A percentile compares a stretch with the other conserved stretches of the same genome.
Evolutionary conservation across 2,329 filamentous ascomycete species (phyloP).

Genomic region (Cladosporium sp.): DNA sequence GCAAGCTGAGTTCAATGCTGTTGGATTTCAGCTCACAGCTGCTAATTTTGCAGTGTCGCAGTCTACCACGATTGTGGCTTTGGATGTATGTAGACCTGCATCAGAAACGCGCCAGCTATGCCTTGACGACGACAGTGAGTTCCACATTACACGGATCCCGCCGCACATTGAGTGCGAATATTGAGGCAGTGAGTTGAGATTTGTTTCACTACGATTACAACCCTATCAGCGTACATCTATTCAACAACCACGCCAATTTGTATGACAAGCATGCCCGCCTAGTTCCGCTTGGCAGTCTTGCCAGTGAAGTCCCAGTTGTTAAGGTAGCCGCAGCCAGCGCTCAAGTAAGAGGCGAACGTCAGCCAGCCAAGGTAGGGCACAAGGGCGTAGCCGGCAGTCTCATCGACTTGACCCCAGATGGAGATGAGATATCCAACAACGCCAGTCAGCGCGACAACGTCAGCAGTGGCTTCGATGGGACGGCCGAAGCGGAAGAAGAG

Average conservation of each 20-base stretch:
- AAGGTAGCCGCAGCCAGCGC: conserved; percentile 43
- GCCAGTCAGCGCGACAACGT: conserved; percentile 69
- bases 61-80: no score
- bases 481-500: conserved; percentile 79
- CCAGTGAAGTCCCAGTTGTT: conserved; percentile 33
- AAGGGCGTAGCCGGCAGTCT: conserved; percentile 67
- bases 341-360: conserved; percentile 81
- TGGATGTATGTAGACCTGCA: no score
- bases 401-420: conserved; percentile 71
- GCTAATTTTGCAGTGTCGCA: no score
- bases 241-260: background rate
- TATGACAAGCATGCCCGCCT: background rate
- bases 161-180: no score
- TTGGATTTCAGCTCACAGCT: no score
- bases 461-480: conserved; percentile 68
- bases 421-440: conserved; percentile 70
- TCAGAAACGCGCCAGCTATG: no score
- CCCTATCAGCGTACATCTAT: background rate
- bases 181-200: background rate
- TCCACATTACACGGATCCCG: no score
- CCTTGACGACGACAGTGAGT: no score
- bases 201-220: background rate
- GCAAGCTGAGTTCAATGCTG: no score
- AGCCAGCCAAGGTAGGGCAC: conserved; percentile 84
- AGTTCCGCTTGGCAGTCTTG: conserved; percentile 8